Base-by-base conservation (phyloP, 257 asterid species). In the Primulina huaijiensis region DNA sequence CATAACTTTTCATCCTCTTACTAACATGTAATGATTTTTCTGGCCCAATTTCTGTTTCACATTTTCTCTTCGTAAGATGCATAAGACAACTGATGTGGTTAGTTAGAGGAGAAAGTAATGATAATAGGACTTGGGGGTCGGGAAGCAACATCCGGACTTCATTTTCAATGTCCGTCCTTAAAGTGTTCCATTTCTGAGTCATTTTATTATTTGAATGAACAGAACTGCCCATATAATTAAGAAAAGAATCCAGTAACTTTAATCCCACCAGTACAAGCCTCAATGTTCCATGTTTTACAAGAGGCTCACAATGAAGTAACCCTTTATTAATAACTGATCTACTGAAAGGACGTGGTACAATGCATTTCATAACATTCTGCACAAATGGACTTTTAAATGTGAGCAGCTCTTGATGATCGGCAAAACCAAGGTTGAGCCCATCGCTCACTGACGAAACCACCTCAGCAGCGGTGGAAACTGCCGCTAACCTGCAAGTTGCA, bases 401-500 rank as follows among this genome's bases (percentile, higher is more conserved):
- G 62, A 87, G 87, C 43, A 76, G 78, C 76, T 77, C 83, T 64
- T 21, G 71, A 56, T 76, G 66, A 71, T 80, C 83, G 65, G 70
- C 20, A 71, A 78, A 82, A 43, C 79, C 85, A 72, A 77, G 77
- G n/a, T 82, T 62, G 76, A 84, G 79, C 73, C 92, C 95, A 66
- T 82, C 82, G 62, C 84, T 75, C 50, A 89, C 94, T 6, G 97
- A 81, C 31, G 84, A 84, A 78, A 93, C 76, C 60, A 90, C 90
- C 72, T 87, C 81, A 69, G 98, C 95, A 82, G 98, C 97, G 82
- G 88, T 81, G 27, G 89, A 87, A 77, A 87, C 77, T 74, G 96
- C 82, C 76, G 83, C 82, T 78, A 76, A 82, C 98, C 98, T 90
- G 94, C 93, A 87, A 78, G 72, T 71, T 77, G 33, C 68, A 80